Percentiles rank a stretch among this genome's conserved stretches.
Evolutionary conservation across 2,329 filamentous ascomycete genomes (phyloP).

Genomic region (Ceratocystis variospora): DNA sequence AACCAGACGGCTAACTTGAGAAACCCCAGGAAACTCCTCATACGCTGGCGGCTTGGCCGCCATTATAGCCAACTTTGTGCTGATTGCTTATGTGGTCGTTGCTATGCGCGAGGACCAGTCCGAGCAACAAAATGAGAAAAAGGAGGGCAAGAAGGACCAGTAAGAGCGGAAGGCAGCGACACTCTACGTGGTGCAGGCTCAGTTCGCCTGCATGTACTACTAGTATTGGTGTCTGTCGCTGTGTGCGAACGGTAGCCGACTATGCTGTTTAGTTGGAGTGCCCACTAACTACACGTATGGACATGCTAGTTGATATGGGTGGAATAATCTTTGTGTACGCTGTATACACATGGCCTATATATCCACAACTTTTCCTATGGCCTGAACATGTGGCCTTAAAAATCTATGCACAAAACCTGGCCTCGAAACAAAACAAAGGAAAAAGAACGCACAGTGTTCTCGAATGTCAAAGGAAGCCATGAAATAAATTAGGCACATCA

Average conservation of each 20-base stretch:
- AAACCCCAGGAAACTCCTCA: conserved; percentile 61
- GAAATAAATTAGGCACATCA: not conserved
- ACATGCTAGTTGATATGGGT: no score
- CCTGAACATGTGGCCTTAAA: not conserved
- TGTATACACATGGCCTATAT: no score
- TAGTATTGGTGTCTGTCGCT: no score
- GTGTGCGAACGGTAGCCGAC: no score
- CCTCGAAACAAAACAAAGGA: not conserved
- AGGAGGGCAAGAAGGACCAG: conserved; percentile 38
- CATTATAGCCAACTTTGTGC: conserved; percentile 77
- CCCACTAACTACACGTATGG: not conserved
- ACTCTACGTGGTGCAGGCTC: no score
- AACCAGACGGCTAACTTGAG: not conserved
- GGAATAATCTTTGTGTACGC: no score
- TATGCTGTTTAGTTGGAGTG: no score
- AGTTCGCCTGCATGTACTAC: no score
- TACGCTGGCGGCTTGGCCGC: conserved; percentile 76
- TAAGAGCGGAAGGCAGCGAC: conserved; percentile 22
- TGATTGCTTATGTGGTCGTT: conserved; percentile 81
- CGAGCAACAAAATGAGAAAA: conserved; percentile 32
- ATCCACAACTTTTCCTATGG: not conserved
- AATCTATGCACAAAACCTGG: not conserved
- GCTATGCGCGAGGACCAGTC: conserved; percentile 74
- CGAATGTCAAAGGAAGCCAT: not conserved
- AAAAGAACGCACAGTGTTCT: not conserved